Evolutionary conservation across 225 moss, liverwort and hornwort genomes (phyloP).

Genomic region (Marchantia paleacea): DNA sequence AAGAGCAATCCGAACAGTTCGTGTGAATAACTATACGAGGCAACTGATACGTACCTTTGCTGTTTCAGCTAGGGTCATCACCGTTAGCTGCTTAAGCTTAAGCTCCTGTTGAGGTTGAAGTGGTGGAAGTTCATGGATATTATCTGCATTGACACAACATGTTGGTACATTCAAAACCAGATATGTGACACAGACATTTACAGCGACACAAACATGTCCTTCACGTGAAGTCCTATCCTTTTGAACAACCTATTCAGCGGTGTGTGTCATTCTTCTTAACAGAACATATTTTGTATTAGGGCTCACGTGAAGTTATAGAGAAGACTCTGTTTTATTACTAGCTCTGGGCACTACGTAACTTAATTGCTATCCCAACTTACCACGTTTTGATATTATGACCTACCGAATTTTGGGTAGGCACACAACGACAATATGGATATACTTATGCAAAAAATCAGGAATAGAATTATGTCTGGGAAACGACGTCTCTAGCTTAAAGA

Average conservation of each 20-base stretch:
- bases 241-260: neutral
- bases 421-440: neutral
- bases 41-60: constrained; percentile 53
- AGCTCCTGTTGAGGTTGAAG: constrained; percentile 74
- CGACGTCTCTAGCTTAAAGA: neutral
- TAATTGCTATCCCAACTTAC: neutral
- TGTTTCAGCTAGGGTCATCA: constrained; percentile 84
- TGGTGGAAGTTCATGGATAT: constrained; percentile 64
- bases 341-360: too few relatives aligned
- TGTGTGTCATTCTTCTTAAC: neutral
- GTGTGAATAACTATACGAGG: too few relatives aligned
- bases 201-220: neutral
- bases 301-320: neutral
- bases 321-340: neutral
- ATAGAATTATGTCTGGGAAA: too few relatives aligned
- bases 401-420: neutral
- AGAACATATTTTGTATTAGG: neutral
- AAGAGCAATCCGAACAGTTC: too few relatives aligned
- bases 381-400: neutral
- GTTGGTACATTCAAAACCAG: neutral
- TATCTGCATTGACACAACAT: constrained; percentile 43
- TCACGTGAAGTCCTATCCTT: neutral
- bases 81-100: constrained; percentile 90
- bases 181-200: neutral
- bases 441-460: neutral